Conservation (phyloP, 2,329 filamentous ascomycete genomes). For the Curvularia lunata region DNA sequence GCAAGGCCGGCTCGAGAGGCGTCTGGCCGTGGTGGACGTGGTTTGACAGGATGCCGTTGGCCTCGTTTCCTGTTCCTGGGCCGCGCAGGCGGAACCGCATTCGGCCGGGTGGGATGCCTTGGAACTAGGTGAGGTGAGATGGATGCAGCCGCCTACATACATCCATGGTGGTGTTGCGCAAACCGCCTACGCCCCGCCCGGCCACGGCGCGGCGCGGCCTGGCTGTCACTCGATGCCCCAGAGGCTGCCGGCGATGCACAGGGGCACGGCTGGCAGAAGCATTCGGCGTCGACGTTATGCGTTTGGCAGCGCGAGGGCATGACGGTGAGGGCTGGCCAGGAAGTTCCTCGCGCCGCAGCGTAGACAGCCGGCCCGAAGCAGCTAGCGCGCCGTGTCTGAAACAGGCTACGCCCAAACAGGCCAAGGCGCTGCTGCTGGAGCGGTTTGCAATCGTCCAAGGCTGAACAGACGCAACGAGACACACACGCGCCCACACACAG, state of each 20-base stretch:
- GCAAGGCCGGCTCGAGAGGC: slow-evolving; percentile 5
- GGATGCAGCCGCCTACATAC: background rate
- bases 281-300: slow-evolving; percentile 6
- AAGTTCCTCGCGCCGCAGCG: slow-evolving; percentile 9
- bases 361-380: slow-evolving; percentile 7
- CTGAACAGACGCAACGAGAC: slow-evolving; percentile 24
- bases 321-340: slow-evolving; percentile 11
- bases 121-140: slow-evolving; percentile 9
- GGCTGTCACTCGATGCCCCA: slow-evolving; percentile 6
- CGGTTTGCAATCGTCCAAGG: slow-evolving; percentile 22
- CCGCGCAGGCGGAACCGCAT: slow-evolving; percentile 7
- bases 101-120: slow-evolving; percentile 9
- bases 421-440: slow-evolving; percentile 23
- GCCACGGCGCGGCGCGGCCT: slow-evolving; percentile 12
- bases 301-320: slow-evolving; percentile 11
- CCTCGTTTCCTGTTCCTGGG: slow-evolving; percentile 33
- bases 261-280: background rate
- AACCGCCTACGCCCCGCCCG: slow-evolving; percentile 4
- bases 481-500: slow-evolving; percentile 3
- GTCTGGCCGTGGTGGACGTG: background rate
- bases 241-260: background rate
- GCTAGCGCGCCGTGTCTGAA: slow-evolving; percentile 19
- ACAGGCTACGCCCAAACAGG: slow-evolving; percentile 29
- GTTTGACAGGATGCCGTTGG: slow-evolving; percentile 6
- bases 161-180: too few species aligned